A percentile compares a stretch with the other conserved stretches of the same genome.
These are phyloP conservation scores for Earliella scabrosa DNA, from an alignment of 1,284 basidiomycete genomes.

Conservation along the genomic window DNA sequence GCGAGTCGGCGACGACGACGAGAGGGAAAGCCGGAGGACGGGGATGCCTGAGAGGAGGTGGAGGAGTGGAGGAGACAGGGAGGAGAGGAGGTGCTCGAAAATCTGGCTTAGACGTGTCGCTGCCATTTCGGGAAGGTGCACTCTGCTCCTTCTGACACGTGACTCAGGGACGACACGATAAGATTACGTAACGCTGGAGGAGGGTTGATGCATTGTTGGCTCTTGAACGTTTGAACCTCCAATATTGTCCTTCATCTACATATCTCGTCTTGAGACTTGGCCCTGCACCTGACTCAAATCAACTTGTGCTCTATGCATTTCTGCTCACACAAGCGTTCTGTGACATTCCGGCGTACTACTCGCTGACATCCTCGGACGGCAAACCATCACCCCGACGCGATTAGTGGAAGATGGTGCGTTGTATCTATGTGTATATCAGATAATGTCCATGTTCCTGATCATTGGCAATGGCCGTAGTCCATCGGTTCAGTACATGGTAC, in stretches of 20 bases:
- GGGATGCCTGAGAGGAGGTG: not conserved
- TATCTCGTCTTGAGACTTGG: too few species aligned
- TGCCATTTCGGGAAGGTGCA: conserved; percentile 13
- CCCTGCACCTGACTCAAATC: not conserved
- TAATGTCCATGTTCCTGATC: too few species aligned
- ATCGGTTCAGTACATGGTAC: too few species aligned
- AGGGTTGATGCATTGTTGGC: too few species aligned
- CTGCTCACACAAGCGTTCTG: not conserved
- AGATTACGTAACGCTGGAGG: not conserved
- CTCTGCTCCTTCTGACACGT: conserved; percentile 13
- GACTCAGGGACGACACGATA: not conserved
- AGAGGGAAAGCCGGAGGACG: conserved; percentile 2
- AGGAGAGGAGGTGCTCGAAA: conserved; percentile 4
- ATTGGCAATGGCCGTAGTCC: too few species aligned
- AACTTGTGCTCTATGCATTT: not conserved
- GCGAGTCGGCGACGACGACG: not conserved
- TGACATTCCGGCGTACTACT: too few species aligned
- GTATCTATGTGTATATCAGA: too few species aligned
- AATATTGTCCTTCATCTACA: too few species aligned
- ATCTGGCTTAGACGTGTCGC: conserved; percentile 24
- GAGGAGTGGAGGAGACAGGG: not conserved
- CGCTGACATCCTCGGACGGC: too few species aligned
- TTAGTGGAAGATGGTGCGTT: too few species aligned
- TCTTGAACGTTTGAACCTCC: too few species aligned
- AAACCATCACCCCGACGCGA: too few species aligned